phyloP scores from a whole-genome alignment of 495 filamentous ascomycete species.

The Podospora pseudoanserina region DNA sequence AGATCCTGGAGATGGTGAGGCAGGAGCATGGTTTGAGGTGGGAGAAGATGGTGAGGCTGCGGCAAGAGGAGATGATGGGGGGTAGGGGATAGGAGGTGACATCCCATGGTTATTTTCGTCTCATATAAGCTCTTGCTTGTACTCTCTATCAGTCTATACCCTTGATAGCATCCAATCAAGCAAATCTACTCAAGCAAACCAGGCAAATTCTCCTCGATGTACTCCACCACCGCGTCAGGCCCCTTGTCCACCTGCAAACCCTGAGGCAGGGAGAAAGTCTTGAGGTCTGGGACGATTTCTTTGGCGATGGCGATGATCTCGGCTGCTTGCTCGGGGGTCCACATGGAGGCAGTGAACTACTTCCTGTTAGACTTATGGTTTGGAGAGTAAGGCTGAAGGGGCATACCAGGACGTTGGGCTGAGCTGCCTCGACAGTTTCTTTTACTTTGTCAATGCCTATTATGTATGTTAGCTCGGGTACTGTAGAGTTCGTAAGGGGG shows the following conservation, averaged over 20 bases:
- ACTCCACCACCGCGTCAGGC: slow-evolving; percentile 63
- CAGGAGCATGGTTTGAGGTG: no score
- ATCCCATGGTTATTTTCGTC: no score
- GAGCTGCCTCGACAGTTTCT: slow-evolving; percentile 19
- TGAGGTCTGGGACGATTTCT: slow-evolving; percentile 42
- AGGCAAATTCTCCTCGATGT: slow-evolving; percentile 57
- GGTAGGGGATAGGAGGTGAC: no score
- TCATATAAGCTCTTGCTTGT: background rate
- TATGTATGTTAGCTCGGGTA: background rate
- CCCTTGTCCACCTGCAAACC: slow-evolving; percentile 62
- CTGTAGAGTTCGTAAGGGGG: background rate
- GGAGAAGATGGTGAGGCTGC: no score
- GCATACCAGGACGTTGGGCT: slow-evolving; percentile 37
- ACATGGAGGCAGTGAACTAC: slow-evolving; percentile 69
- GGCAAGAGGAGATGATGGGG: no score
- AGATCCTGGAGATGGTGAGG: no score
- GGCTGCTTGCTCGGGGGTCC: slow-evolving; percentile 55
- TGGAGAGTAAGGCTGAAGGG: slow-evolving; percentile 6
- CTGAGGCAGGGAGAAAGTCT: slow-evolving; percentile 58
- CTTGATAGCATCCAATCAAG: no score
- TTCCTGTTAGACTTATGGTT: slow-evolving; percentile 12
- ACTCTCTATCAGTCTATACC: background rate
- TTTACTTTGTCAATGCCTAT: slow-evolving; percentile 32
- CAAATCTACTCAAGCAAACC: slow-evolving; percentile 37
- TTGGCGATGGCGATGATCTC: slow-evolving; percentile 55